Evolutionary conservation across 352 stramenopile species (phyloP).

Genomic region (Phytophthora parvispora): DNA sequence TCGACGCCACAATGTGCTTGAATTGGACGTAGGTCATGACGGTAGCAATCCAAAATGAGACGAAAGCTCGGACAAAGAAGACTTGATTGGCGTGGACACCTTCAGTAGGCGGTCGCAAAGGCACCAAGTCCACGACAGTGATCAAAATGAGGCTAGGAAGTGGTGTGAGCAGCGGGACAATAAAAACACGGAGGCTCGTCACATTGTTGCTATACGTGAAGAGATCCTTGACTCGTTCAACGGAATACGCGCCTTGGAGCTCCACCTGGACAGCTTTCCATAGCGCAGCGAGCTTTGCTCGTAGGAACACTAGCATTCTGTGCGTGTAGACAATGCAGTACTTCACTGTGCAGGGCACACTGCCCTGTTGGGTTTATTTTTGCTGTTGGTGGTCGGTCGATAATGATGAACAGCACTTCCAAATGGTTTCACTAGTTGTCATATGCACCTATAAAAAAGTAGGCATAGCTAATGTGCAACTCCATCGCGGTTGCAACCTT

Average conservation of each 20-base stretch:
- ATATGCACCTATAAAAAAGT: too few relatives aligned
- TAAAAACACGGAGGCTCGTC: slow-evolving; percentile 3
- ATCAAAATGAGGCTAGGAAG: slow-evolving; percentile 22
- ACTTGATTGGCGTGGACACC: slow-evolving; percentile 12
- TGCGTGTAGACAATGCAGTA: neutral
- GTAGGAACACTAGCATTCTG: neutral
- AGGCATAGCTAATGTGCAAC: too few relatives aligned
- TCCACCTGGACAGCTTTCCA: slow-evolving; percentile 25
- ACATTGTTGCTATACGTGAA: slow-evolving; percentile 9
- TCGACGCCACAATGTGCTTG: slow-evolving; percentile 18
- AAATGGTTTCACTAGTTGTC: too few relatives aligned
- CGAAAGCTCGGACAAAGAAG: slow-evolving; percentile 20
- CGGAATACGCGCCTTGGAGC: slow-evolving; percentile 24
- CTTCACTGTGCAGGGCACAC: neutral
- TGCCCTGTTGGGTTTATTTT: neutral
- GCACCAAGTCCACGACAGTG: slow-evolving; percentile 16
- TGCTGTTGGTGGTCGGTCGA: neutral
- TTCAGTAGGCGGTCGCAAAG: slow-evolving; percentile 4
- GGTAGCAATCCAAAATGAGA: slow-evolving; percentile 18
- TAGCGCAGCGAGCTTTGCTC: neutral
- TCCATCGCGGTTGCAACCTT: too few relatives aligned
- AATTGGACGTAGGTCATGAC: slow-evolving; percentile 20
- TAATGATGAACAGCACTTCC: too few relatives aligned
- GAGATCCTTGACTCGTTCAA: slow-evolving; percentile 13
- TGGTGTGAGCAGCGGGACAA: slow-evolving; percentile 14